phyloP scores from a whole-genome alignment of 805 yeast genomes.

The Barnettozyma sucrosica region DNA sequence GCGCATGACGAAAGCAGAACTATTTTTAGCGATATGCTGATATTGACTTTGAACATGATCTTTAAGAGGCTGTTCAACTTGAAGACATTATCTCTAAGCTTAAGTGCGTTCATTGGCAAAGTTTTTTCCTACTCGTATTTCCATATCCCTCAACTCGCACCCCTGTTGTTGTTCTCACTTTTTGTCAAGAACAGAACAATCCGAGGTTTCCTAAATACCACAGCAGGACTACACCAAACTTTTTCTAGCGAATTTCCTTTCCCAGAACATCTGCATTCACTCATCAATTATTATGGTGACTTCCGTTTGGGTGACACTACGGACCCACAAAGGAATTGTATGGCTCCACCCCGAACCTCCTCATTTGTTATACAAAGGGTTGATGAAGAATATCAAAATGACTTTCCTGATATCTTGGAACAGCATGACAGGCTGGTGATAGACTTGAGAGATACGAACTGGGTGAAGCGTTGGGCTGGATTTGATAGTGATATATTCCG shows the following conservation, averaged over 20 bases:
- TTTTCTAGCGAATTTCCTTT: neutral
- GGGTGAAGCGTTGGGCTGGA: constrained; percentile 59
- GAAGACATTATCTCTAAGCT: constrained; percentile 14
- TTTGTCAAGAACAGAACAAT: constrained; percentile 46
- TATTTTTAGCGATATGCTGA: constrained; percentile 8
- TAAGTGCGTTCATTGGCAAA: constrained; percentile 51
- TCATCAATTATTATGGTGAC: constrained; percentile 18
- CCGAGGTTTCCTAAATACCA: constrained; percentile 21
- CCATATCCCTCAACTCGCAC: constrained; percentile 42
- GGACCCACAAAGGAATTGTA: constrained; percentile 33
- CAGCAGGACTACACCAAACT: neutral
- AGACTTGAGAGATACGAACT: constrained; percentile 49
- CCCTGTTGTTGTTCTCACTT: constrained; percentile 48
- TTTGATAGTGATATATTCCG: constrained; percentile 53
- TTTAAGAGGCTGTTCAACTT: constrained; percentile 14
- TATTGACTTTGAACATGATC: constrained; percentile 7
- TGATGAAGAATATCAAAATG: constrained; percentile 21
- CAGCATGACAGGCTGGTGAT: constrained; percentile 27
- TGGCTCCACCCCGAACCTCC: constrained; percentile 31
- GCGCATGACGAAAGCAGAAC: constrained; percentile 18
- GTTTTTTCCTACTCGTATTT: constrained; percentile 52
- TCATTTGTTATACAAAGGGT: constrained; percentile 26
- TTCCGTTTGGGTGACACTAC: constrained; percentile 13
- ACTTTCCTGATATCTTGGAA: constrained; percentile 5
- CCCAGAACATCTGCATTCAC: constrained; percentile 11